Evolutionary conservation across 2,329 filamentous ascomycete genomes (phyloP), one percentile per base, ranked within the genome.

Genomic region (Phyllosticta paracitricarpa): DNA sequence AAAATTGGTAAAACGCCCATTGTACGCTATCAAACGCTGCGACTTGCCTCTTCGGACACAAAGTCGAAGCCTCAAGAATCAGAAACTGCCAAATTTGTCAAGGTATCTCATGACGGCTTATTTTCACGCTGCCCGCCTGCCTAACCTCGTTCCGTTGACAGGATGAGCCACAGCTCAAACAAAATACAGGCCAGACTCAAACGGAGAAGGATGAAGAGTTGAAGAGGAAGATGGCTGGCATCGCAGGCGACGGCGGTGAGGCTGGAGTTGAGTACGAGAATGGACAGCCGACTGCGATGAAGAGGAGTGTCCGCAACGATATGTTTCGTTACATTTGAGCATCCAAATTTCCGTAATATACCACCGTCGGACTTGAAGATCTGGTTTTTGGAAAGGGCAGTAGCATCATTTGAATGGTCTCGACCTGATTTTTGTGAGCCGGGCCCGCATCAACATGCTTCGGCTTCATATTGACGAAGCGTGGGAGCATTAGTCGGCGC

Each of bases 241-340:
- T 87, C 30, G 80, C 86, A 0, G 88, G 89, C 0, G 88, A 86
- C 52, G 88, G 88, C 3, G 88, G 89, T 8, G 82, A 81, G 26
- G 79, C 87, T 2, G 89, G 88, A 0, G 76, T 92, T 4, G 88
- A 91, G 71, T 87, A 89, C 63, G 89, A 92, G 71, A 81, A 89
- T 66, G 89, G 89, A 0, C 81, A 86, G 70, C 84, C 89, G 0
- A 84, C 84, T 5, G 79, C 85, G 0, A 86, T 92, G 81, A 91
- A 90, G 74, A 78, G 88, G 57, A 81, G 85, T 40, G 89, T 92
- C 10, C 85, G 81, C 70, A 83, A 86, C 58, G 91, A 91, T 67
- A 91, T 91, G 87, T 91, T 91, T 70, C 78, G 87, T 17, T 82
- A 87, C 63, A 89, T 89, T 22, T 84, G 67, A 73, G 6, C 54